A percentile compares a stretch with the other conserved stretches of the same genome.
These are phyloP conservation scores for Penicillium crustosum DNA, from an alignment of 2,329 filamentous ascomycete genomes.

Conservation along the genomic window DNA sequence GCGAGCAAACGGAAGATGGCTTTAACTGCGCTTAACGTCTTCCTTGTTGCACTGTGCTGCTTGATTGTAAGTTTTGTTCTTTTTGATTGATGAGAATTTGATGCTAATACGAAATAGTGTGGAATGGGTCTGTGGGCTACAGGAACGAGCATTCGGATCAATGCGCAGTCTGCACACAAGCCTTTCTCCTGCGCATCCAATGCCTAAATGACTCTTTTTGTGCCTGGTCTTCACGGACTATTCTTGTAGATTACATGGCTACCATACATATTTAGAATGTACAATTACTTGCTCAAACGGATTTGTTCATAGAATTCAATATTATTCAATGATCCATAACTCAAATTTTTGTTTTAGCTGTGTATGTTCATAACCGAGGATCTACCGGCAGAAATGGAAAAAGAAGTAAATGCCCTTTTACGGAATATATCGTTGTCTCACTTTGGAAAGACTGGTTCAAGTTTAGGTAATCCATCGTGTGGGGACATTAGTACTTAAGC, in stretches of 20 bases:
- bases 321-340: neutral
- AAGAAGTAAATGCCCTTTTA: too few species aligned
- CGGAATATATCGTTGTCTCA: too few species aligned
- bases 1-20: constrained; percentile 1
- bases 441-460: too few species aligned
- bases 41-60: neutral
- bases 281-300: neutral
- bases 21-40: constrained; percentile 1
- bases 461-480: too few species aligned
- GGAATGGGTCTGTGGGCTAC: constrained; percentile 29
- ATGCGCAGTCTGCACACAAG: neutral
- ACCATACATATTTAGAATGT: neutral
- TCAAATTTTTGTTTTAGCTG: too few species aligned
- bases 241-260: neutral
- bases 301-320: neutral
- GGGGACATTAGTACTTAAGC: too few species aligned
- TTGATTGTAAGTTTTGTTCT: neutral
- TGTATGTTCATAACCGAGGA: too few species aligned
- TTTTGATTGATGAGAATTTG: too few species aligned
- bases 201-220: neutral
- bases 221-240: neutral
- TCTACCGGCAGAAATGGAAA: too few species aligned
- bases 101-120: constrained; percentile 15
- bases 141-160: constrained; percentile 8
- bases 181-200: constrained; percentile 3